Percentiles rank a stretch among this genome's conserved stretches.
Conservation (phyloP, 306 rosid genomes). For the Corylus avellana region DNA sequence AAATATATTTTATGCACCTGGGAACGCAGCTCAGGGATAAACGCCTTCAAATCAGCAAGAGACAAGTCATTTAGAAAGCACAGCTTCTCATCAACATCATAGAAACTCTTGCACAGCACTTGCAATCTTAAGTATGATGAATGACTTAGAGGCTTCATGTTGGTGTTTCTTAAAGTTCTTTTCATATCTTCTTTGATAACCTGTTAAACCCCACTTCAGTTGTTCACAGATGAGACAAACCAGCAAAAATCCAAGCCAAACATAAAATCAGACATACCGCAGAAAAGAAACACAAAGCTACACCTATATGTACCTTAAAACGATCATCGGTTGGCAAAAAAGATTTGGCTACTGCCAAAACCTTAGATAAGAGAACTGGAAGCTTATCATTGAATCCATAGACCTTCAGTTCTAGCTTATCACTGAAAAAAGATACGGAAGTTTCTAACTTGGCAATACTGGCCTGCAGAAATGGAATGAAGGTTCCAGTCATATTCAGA, state of each 20-base stretch:
- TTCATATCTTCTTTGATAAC: conserved; percentile 81
- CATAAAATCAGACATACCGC: not conserved
- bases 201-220: conserved; percentile 41
- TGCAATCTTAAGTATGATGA: conserved; percentile 80
- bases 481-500: not conserved
- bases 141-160: conserved; percentile 92
- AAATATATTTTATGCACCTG: conserved; percentile 54
- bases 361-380: conserved; percentile 66
- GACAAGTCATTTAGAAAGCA: conserved; percentile 48
- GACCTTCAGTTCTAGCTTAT: conserved; percentile 85
- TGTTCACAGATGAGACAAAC: conserved; percentile 30
- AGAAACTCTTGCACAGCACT: conserved; percentile 69
- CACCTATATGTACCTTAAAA: conserved; percentile 48
- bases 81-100: conserved; percentile 74
- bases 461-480: conserved; percentile 57
- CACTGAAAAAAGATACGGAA: conserved; percentile 68
- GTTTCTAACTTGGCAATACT: conserved; percentile 91
- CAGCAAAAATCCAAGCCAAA: conserved; percentile 4
- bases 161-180: conserved; percentile 75
- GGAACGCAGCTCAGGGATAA: conserved; percentile 77
- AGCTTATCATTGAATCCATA: conserved; percentile 92
- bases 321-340: conserved; percentile 79
- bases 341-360: conserved; percentile 61
- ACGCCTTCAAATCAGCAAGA: conserved; percentile 64
- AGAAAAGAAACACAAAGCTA: conserved; percentile 17